Percentiles rank a stretch among this genome's conserved stretches.
Evolutionary conservation across 192 early-diverging fungal genomes (phyloP).

Genomic region (Backusella sp.): DNA sequence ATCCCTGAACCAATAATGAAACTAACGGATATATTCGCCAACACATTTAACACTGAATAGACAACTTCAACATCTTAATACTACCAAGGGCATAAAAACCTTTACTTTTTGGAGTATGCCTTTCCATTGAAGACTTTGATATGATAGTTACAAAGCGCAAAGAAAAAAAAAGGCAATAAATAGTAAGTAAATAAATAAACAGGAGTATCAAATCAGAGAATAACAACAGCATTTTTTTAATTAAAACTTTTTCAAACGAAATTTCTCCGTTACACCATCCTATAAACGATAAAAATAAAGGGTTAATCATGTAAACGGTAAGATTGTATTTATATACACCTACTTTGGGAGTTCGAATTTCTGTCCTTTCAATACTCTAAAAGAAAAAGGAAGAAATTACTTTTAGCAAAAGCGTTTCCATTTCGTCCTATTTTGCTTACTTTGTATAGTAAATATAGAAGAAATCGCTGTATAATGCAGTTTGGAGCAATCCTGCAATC

Average conservation of each 20-base stretch:
- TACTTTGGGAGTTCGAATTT: conserved; percentile 66
- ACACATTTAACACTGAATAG: not conserved
- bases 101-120: not conserved
- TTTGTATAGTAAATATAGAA: conserved; percentile 93
- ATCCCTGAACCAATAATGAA: too few relatives aligned
- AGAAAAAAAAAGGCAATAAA: not conserved
- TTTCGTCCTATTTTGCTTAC: conserved; percentile 67
- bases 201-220: conserved; percentile 9
- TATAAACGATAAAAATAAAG: not conserved
- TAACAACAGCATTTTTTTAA: not conserved
- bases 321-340: not conserved
- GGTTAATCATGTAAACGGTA: not conserved
- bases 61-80: not conserved
- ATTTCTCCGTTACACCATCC: conserved; percentile 1
- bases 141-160: not conserved
- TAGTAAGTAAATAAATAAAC: not conserved
- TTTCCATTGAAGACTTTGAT: not conserved
- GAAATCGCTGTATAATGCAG: conserved; percentile 95
- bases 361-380: conserved; percentile 66
- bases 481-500: conserved; percentile 91
- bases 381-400: not conserved
- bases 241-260: not conserved
- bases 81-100: not conserved
- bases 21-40: too few relatives aligned
- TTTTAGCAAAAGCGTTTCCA: not conserved